Percentiles rank a stretch among this genome's conserved stretches.
Evolutionary conservation across 2,329 filamentous ascomycete genomes (phyloP).

Genomic region (Plenodomus lindquistii): DNA sequence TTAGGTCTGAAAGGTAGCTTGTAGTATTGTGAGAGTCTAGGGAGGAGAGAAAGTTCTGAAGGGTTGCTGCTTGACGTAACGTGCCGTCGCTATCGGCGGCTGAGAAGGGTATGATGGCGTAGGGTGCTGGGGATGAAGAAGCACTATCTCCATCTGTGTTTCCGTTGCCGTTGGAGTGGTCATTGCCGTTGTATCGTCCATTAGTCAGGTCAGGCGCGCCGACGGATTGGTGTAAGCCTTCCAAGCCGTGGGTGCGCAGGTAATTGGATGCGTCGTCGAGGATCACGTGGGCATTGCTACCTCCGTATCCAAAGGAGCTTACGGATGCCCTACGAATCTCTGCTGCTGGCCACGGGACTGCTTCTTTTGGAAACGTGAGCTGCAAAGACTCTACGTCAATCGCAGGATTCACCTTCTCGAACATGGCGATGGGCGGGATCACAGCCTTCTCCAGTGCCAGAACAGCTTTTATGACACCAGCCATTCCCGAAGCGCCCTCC

Average conservation of each 20-base stretch:
- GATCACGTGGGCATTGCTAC: slow-evolving; percentile 18
- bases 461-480: slow-evolving; percentile 27
- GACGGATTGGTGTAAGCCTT: slow-evolving; percentile 3
- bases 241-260: not conserved
- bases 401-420: slow-evolving; percentile 18
- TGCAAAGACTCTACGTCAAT: slow-evolving; percentile 11
- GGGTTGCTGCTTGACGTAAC: slow-evolving; percentile 3
- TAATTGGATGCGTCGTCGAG: slow-evolving; percentile 16
- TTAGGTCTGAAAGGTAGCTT: slow-evolving; percentile 11
- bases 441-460: slow-evolving; percentile 37
- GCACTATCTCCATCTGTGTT: slow-evolving; percentile 1
- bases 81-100: slow-evolving; percentile 10
- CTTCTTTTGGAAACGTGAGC: slow-evolving; percentile 9
- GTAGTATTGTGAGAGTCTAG: not conserved
- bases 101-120: too few relatives aligned
- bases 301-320: slow-evolving; percentile 18
- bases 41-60: not conserved
- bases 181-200: too few relatives aligned
- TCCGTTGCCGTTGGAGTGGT: too few relatives aligned
- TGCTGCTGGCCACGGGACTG: slow-evolving; percentile 7
- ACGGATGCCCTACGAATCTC: slow-evolving; percentile 9
- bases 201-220: too few relatives aligned
- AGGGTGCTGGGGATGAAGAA: not conserved
- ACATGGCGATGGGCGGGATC: slow-evolving; percentile 29
- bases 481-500: slow-evolving; percentile 21